A percentile compares a stretch with the other conserved stretches of the same genome.
These are phyloP conservation scores for Monilinia vaccinii-corymbosi DNA, from an alignment of 2,329 filamentous ascomycete species.

Conservation along the genomic window DNA sequence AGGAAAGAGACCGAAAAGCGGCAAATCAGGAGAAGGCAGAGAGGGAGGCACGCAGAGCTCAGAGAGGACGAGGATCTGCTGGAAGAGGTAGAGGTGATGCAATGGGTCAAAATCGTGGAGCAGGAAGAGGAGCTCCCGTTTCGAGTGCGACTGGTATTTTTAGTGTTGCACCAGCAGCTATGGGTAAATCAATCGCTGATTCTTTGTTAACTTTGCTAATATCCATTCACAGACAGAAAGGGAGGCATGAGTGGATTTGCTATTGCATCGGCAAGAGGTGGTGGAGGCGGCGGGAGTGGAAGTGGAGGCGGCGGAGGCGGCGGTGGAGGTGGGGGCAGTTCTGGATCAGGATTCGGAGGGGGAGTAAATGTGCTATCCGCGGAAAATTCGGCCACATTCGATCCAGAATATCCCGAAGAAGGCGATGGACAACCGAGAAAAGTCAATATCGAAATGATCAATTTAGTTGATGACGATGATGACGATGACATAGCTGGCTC, in stretches of 20 bases:
- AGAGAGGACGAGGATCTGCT: slow-evolving; percentile 18
- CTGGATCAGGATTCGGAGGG: slow-evolving; percentile 3
- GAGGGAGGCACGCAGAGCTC: slow-evolving; percentile 12
- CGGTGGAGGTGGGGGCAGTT: background rate
- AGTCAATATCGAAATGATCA: slow-evolving; percentile 28
- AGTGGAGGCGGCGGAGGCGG: slow-evolving; percentile 1
- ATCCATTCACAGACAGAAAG: slow-evolving; percentile 2
- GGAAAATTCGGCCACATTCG: slow-evolving; percentile 4
- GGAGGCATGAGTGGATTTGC: background rate
- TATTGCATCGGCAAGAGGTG: background rate
- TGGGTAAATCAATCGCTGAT: background rate
- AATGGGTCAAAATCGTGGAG: slow-evolving; percentile 23
- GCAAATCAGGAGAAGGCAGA: slow-evolving; percentile 14
- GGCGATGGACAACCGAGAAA: slow-evolving; percentile 18
- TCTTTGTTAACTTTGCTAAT: background rate
- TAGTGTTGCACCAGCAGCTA: slow-evolving; percentile 7
- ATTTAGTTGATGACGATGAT: slow-evolving; percentile 18
- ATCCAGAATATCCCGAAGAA: slow-evolving; percentile 25
- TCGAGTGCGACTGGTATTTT: slow-evolving; percentile 22
- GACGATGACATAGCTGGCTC: slow-evolving; percentile 13
- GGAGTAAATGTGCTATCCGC: background rate
- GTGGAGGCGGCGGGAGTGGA: slow-evolving; percentile 4
- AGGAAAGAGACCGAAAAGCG: slow-evolving; percentile 16
- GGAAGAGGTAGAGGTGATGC: slow-evolving; percentile 27
- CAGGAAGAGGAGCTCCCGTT: slow-evolving; percentile 9